phyloP scores from a whole-genome alignment of 768 basidiomycete species.

The Agaricus blazei region DNA sequence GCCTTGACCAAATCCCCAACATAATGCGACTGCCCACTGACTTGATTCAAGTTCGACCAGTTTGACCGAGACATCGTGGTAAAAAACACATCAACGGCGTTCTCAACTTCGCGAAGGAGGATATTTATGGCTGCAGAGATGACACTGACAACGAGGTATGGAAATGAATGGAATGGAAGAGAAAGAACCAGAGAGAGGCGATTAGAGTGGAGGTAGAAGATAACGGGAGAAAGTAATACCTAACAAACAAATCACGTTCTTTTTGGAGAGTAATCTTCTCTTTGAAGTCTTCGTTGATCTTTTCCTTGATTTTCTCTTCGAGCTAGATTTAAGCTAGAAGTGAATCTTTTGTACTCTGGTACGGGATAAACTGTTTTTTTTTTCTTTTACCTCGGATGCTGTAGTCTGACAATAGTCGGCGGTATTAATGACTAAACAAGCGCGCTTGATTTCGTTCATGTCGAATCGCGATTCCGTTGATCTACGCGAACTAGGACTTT shows the following conservation, averaged over 20 bases:
- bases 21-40: constrained; percentile 83
- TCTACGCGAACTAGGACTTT: constrained; percentile 45
- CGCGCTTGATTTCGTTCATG: constrained; percentile 66
- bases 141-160: constrained; percentile 40
- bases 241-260: constrained; percentile 86
- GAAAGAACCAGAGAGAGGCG: background rate
- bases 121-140: constrained; percentile 79
- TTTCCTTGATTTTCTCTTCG: constrained; percentile 86
- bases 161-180: background rate
- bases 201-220: background rate
- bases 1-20: constrained; percentile 70
- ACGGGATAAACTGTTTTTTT: constrained; percentile 12
- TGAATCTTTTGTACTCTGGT: background rate
- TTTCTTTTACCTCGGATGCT: constrained; percentile 61
- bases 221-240: constrained; percentile 39
- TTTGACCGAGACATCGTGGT: constrained; percentile 69
- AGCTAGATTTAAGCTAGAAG: constrained; percentile 42
- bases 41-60: constrained; percentile 78
- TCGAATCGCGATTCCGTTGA: constrained; percentile 84
- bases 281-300: constrained; percentile 70
- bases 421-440: constrained; percentile 91
- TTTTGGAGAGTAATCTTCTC: constrained; percentile 78
- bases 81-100: constrained; percentile 76
- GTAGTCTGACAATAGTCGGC: constrained; percentile 97
- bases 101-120: constrained; percentile 81